A percentile compares a stretch with the other conserved stretches of the same genome.
These are phyloP conservation scores for Fraxinus excelsior DNA, from an alignment of 257 asterid species.

Conservation along the genomic window DNA sequence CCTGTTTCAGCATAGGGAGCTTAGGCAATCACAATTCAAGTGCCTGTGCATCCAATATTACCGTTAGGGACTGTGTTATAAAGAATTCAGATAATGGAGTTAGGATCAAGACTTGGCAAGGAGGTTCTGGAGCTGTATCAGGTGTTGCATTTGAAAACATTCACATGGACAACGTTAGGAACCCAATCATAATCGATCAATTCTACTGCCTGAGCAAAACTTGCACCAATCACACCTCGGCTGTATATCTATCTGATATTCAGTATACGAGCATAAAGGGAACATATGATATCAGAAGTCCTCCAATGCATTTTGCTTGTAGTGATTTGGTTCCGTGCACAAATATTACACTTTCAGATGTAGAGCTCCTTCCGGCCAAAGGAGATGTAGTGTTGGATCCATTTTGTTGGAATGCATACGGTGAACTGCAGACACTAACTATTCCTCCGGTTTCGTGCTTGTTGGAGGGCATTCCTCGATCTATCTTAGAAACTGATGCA, in stretches of 20 bases:
- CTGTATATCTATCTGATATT: conserved; percentile 49
- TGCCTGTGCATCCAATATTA: conserved; percentile 58
- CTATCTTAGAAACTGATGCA: conserved; percentile 29
- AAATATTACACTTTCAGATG: conserved; percentile 54
- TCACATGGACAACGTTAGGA: conserved; percentile 64
- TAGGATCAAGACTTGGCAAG: conserved; percentile 80
- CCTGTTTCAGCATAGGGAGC: conserved; percentile 55
- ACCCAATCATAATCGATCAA: conserved; percentile 67
- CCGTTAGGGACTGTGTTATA: conserved; percentile 56
- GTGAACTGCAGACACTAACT: conserved; percentile 34
- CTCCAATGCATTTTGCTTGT: conserved; percentile 61
- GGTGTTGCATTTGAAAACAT: conserved; percentile 47
- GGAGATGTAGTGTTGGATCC: conserved; percentile 58
- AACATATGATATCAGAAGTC: conserved; percentile 61
- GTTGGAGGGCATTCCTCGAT: conserved; percentile 45
- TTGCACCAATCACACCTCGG: conserved; percentile 47
- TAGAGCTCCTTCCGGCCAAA: conserved; percentile 55
- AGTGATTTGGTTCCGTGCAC: conserved; percentile 64
- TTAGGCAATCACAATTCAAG: conserved; percentile 57
- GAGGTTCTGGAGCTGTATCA: conserved; percentile 58
- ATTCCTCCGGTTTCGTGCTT: conserved; percentile 61
- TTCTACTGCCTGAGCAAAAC: conserved; percentile 48
- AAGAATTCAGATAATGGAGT: conserved; percentile 62
- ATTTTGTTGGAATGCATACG: conserved; percentile 63
- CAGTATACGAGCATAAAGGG: conserved; percentile 51